These are phyloP conservation scores for Xylariales sp. DNA, from an alignment of 2,329 filamentous ascomycete species.

Conservation along the genomic window DNA sequence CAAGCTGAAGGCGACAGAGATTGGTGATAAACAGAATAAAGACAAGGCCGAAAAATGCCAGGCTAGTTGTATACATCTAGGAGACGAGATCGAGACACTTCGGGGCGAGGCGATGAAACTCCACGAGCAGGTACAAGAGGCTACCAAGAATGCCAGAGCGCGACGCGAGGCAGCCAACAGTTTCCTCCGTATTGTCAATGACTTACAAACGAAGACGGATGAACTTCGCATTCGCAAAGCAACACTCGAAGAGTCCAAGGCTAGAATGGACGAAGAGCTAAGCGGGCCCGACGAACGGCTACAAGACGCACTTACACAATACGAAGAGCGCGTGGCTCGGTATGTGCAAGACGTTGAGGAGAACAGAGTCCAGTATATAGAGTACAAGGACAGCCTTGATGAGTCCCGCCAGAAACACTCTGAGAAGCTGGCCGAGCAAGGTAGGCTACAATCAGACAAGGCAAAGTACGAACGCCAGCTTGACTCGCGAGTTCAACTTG, in stretches of 20 bases:
- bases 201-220: constrained; percentile 80
- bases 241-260: constrained; percentile 75
- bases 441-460: constrained; percentile 86
- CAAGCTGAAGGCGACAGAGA: constrained; percentile 78
- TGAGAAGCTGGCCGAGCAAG: constrained; percentile 71
- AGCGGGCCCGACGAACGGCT: constrained; percentile 82
- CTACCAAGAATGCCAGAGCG: constrained; percentile 67
- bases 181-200: constrained; percentile 78
- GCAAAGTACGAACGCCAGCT: constrained; percentile 87
- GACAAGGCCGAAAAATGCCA: constrained; percentile 80
- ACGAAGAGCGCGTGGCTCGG: constrained; percentile 77
- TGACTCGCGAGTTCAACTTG: constrained; percentile 74
- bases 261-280: constrained; percentile 77
- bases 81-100: constrained; percentile 73
- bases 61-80: constrained; percentile 72
- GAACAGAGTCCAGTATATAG: constrained; percentile 72
- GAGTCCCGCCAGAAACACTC: constrained; percentile 60
- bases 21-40: constrained; percentile 84
- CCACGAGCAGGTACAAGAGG: constrained; percentile 69
- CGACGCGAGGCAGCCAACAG: constrained; percentile 79
- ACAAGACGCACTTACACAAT: constrained; percentile 77
- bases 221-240: constrained; percentile 77
- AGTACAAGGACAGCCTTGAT: constrained; percentile 66
- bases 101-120: constrained; percentile 68
- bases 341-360: constrained; percentile 72